phyloP scores from a whole-genome alignment of 371 early-diverging fungal species.

The Mucor circinelloides region DNA sequence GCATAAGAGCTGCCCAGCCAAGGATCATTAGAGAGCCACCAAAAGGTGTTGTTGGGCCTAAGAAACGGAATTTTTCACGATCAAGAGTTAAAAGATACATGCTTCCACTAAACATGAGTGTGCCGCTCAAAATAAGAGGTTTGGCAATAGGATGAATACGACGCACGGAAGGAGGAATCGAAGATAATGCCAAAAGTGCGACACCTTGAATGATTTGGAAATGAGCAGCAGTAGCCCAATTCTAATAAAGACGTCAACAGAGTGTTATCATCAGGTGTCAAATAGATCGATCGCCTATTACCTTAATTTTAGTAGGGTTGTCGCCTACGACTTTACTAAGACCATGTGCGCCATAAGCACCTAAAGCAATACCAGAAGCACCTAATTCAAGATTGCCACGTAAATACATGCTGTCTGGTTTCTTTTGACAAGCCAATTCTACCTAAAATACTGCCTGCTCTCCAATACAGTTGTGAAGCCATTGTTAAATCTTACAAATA shows the following conservation, averaged over 20 bases:
- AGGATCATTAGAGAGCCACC: conserved; percentile 74
- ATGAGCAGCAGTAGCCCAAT: conserved; percentile 67
- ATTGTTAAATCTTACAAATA: conserved; percentile 14
- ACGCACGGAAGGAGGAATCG: conserved; percentile 42
- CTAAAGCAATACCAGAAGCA: conserved; percentile 67
- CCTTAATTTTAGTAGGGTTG: conserved; percentile 57
- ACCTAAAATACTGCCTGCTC: conserved; percentile 56
- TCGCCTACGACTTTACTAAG: conserved; percentile 66
- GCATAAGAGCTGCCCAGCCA: conserved; percentile 73
- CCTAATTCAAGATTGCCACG: conserved; percentile 41
- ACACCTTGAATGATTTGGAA: conserved; percentile 74
- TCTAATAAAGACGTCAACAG: conserved; percentile 23
- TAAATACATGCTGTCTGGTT: neutral
- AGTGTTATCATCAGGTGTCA: neutral
- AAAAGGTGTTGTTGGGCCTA: conserved; percentile 78
- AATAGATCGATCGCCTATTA: conserved; percentile 8
- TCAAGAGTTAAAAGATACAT: conserved; percentile 63
- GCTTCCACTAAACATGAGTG: conserved; percentile 67
- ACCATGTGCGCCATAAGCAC: conserved; percentile 82
- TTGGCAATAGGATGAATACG: conserved; percentile 44
- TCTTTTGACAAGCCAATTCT: neutral
- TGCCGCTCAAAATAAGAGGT: conserved; percentile 64
- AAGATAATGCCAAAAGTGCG: conserved; percentile 62
- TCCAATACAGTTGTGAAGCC: conserved; percentile 56
- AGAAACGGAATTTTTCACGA: conserved; percentile 38